Evolutionary conservation across 202 grass and related monocot species (phyloP), one percentile per base, ranked within the genome.

Genomic region (Zoysia matrella): DNA sequence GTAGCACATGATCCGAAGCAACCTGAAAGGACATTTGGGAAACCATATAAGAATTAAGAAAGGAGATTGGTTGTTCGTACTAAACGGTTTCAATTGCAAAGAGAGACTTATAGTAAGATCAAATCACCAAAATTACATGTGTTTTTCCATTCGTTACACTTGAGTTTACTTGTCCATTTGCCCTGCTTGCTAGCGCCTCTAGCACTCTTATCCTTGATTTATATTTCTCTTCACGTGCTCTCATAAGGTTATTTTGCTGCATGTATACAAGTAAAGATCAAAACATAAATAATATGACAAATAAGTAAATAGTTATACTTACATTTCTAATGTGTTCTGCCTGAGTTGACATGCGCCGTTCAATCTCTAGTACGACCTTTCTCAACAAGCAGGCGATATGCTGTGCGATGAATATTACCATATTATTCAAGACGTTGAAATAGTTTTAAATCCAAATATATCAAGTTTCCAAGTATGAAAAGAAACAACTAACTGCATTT

Each of bases 301-400:
- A 55, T 46, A 74, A 52, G 51, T 57, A 30, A 75, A 79, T 41
- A 81, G 67, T 80, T 73, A 30, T 30, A 30, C 58, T 93, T 90
- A 98, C 95, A 93, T 98, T 93, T 84, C 90, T 86, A 72, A 98
- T 95, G 75, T 98, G 95, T 58, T 98, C 92, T 75, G 92, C 88
- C 69, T 95, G 90, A 72, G 92, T 94, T 84, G 91, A 90, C 86
- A 95, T 92, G 67, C 90, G 92, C 1, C 92, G 84, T 80, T 93
- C 95, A 78, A 98, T 90, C 82, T 98, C 95, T 63, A 95, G 77
- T 69, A 98, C 69, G 71, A 92, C 89, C 82, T 89, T 93, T 85
- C 92, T 93, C 84, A 98, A 78, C 82, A 98, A 84, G 77, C 78
- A 88, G 84, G 92, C 56, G 2, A 98, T 77, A 66, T 88, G 82